Conservation (phyloP, 768 basidiomycete genomes). For the Pleurotus salmoneostramineus region DNA sequence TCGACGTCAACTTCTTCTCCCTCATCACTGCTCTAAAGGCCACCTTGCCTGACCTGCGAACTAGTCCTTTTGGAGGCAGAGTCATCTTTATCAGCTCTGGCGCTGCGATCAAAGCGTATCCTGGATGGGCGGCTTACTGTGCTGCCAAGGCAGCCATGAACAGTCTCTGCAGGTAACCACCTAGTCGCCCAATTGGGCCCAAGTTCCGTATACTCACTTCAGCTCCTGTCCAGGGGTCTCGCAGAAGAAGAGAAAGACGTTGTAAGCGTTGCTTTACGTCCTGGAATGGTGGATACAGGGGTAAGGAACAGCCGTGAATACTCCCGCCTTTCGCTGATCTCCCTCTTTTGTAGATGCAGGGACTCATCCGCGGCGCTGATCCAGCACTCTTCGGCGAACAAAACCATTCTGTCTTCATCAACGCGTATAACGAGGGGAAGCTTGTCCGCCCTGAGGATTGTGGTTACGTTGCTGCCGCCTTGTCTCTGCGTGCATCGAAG, state of each 20-base stretch:
- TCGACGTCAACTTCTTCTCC: constrained; percentile 89
- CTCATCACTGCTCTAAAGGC: constrained; percentile 66
- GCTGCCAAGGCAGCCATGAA: constrained; percentile 90
- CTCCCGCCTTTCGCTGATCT: background rate
- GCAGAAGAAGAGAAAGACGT: constrained; percentile 81
- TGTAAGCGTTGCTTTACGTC: constrained; percentile 72
- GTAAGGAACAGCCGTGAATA: constrained; percentile 35
- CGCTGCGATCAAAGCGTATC: constrained; percentile 60
- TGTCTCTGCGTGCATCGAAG: constrained; percentile 63
- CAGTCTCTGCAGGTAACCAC: constrained; percentile 64
- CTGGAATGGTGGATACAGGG: constrained; percentile 83
- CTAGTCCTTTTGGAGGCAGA: constrained; percentile 52
- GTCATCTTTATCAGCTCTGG: constrained; percentile 87
- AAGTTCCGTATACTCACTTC: background rate
- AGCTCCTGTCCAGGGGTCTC: constrained; percentile 83
- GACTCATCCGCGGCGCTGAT: constrained; percentile 45
- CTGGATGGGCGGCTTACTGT: constrained; percentile 81
- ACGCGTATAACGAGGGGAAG: constrained; percentile 56
- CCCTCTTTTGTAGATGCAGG: constrained; percentile 62
- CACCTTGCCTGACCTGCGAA: constrained; percentile 65
- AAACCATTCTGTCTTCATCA: constrained; percentile 56
- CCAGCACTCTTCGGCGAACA: constrained; percentile 46
- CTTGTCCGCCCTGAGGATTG: constrained; percentile 72
- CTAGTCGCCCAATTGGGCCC: background rate
- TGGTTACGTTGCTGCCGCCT: constrained; percentile 75